Evolutionary conservation across 2,329 filamentous ascomycete species (phyloP), one percentile per base, ranked within the genome.

Genomic region (Apiospora pterosperma): DNA sequence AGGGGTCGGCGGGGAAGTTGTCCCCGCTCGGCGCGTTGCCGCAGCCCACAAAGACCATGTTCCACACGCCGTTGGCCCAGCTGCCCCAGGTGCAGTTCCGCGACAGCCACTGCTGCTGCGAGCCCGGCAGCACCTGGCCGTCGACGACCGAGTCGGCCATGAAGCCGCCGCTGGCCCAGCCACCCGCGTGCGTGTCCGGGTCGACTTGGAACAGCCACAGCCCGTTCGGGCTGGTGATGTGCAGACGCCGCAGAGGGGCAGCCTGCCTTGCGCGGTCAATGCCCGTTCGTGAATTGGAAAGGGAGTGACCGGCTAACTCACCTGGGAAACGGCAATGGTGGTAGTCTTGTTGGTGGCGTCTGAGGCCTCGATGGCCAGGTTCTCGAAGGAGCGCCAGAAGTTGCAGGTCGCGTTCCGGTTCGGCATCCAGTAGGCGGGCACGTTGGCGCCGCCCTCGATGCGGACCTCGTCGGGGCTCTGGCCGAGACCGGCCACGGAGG

Each of bases 161-260:
- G 63, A 74, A 76, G 1, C 74, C 74, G 21, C 74, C 74, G 19
- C 73, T 75, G 14, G 74, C 74, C 73, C 73, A 76, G 25, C 74
- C 74, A 4, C 74, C 74, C 3, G 72, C 73, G 12, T 71, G 70
- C 1, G 72, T 75, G 4, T 64, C 68, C 12, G 72, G 73, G 58
- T 76, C 74, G 7, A 76, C 74, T 62, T 76, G 73, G 61, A 76
- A 76, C 39, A 76, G 63, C 74, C 74, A 76, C 7, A 76, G 70
- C 4, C 74, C 74, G 21, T 71, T 70, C 2, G 73, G 62, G 55
- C 74, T 76, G 59, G 66, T 69, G 44, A 76, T 67, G 55, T 76
- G 74, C 69, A 76, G 65, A 5, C 74, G 70, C 5, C 74, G 69
- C 19, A 76, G 64, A 1, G 74, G 74, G 2, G 74, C 74, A 12